These are phyloP conservation scores for Aureobasidium sp. DNA, from an alignment of 2,329 filamentous ascomycete genomes.

Conservation along the genomic window DNA sequence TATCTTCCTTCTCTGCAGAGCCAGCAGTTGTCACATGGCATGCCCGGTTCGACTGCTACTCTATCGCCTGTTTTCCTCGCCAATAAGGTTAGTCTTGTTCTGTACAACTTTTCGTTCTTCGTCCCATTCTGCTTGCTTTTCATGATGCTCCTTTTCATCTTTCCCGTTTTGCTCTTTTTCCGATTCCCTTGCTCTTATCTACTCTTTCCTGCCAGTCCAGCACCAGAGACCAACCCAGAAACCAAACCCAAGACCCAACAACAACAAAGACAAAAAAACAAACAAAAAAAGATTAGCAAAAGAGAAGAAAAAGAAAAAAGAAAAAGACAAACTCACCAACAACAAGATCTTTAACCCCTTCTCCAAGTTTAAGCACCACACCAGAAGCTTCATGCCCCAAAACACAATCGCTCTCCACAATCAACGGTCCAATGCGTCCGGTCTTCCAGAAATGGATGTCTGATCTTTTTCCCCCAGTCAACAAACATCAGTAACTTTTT, in stretches of 20 bases:
- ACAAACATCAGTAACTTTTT: no score
- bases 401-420: constrained; percentile 57
- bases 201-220: no score
- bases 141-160: not conserved
- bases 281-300: no score
- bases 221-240: no score
- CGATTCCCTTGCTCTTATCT: not conserved
- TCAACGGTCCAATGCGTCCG: constrained; percentile 55
- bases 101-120: not conserved
- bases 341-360: constrained; percentile 47
- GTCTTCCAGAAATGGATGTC: constrained; percentile 64
- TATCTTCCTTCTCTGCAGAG: constrained; percentile 75
- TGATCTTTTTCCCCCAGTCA: constrained; percentile 43
- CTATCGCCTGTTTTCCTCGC: constrained; percentile 47
- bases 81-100: not conserved
- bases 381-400: constrained; percentile 60
- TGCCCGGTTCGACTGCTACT: constrained; percentile 60
- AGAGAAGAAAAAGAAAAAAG: not conserved
- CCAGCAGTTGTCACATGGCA: constrained; percentile 52
- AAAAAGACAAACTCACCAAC: constrained; percentile 29
- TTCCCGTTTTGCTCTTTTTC: not conserved
- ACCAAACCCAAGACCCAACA: no score
- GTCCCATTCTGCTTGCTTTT: not conserved
- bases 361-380: constrained; percentile 51
- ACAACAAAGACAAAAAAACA: not conserved